A percentile compares a stretch with the other conserved stretches of the same genome.
phyloP scores from a whole-genome alignment of 176 grass and related monocot species.

The Oryza punctata region DNA sequence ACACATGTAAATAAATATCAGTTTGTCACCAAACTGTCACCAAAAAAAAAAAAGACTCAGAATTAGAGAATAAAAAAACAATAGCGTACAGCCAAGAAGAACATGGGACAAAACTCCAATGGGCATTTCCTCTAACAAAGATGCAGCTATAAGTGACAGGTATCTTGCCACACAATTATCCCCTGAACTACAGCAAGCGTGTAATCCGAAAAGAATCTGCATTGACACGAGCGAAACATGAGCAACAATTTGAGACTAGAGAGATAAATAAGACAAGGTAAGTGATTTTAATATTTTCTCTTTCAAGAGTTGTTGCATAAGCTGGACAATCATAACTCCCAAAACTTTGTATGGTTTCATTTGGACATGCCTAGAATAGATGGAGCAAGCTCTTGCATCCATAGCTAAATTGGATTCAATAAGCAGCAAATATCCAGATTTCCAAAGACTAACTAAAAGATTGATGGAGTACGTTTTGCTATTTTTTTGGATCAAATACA shows the following conservation, averaged over 20 bases:
- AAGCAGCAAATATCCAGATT: slow-evolving; percentile 22
- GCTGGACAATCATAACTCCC: background rate
- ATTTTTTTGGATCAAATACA: background rate
- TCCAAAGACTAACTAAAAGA: background rate
- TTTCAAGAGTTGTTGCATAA: slow-evolving; percentile 12
- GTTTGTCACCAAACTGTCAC: background rate
- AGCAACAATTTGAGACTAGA: background rate
- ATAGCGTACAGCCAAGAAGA: background rate
- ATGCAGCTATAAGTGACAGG: slow-evolving; percentile 3
- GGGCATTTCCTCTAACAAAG: slow-evolving; percentile 27
- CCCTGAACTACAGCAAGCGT: background rate
- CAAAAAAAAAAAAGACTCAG: too few species aligned
- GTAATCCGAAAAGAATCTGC: slow-evolving; percentile 42
- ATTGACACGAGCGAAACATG: slow-evolving; percentile 19
- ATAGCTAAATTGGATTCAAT: background rate
- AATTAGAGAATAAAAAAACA: background rate
- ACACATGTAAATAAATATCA: slow-evolving; percentile 22
- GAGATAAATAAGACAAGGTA: background rate
- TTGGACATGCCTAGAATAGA: slow-evolving; percentile 9
- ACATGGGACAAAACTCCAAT: slow-evolving; percentile 14
- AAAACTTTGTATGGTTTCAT: background rate
- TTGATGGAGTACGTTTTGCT: background rate
- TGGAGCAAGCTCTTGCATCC: slow-evolving; percentile 2
- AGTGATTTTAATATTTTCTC: slow-evolving; percentile 10
- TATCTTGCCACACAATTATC: slow-evolving; percentile 21